These are phyloP conservation scores for Perkinsus marinus DNA, from an alignment of 169 alveolate species.

Conservation along the genomic window DNA sequence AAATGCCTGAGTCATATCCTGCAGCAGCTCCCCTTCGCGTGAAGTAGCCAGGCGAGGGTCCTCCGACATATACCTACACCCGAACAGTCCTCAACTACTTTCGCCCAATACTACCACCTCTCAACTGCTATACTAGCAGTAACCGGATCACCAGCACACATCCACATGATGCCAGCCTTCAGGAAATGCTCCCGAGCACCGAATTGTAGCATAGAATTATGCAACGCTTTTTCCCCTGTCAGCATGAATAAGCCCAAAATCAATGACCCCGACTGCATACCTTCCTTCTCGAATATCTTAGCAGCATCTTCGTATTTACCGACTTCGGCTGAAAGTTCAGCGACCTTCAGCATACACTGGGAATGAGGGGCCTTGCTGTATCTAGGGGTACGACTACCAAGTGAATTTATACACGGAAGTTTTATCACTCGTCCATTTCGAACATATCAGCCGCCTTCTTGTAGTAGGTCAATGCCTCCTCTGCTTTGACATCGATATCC, in stretches of 20 bases:
- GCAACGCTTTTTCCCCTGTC: constrained; percentile 17
- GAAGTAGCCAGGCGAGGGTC: neutral
- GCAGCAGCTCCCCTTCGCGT: constrained; percentile 2
- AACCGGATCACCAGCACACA: constrained; percentile 21
- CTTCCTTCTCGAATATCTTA: constrained; percentile 10
- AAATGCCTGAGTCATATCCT: neutral
- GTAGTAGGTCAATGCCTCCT: constrained; percentile 17
- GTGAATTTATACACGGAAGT: too few species aligned
- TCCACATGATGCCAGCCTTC: constrained; percentile 33
- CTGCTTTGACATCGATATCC: neutral
- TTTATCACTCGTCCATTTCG: constrained; percentile 31
- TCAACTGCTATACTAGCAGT: neutral
- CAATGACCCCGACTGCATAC: neutral
- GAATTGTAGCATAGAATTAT: constrained; percentile 20
- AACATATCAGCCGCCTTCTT: constrained; percentile 31
- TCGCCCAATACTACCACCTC: neutral
- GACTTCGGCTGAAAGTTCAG: constrained; percentile 24
- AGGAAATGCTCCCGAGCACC: constrained; percentile 32
- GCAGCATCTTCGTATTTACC: constrained; percentile 25
- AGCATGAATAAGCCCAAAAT: too few species aligned
- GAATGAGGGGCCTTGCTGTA: constrained; percentile 17
- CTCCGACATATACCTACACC: neutral
- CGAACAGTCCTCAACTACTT: neutral
- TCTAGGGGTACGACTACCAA: constrained; percentile 6
- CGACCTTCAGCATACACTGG: constrained; percentile 25